Percentiles rank a stretch among this genome's conserved stretches.
These are phyloP conservation scores for Oryza nivara DNA, from an alignment of 176 grass and related monocot species.

Conservation along the genomic window DNA sequence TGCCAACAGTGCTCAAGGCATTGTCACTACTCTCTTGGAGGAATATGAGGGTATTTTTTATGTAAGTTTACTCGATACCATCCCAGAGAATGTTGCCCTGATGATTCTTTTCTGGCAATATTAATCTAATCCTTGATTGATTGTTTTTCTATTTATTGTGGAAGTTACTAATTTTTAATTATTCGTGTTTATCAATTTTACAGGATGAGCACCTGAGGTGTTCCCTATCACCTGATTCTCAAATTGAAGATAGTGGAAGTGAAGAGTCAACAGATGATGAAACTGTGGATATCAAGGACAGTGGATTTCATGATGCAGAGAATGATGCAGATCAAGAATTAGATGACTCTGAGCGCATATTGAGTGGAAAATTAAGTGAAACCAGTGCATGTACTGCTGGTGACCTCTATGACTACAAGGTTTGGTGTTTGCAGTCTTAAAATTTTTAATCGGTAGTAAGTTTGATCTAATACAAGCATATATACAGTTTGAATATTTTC, in stretches of 20 bases:
- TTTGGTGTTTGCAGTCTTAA: constrained; percentile 46
- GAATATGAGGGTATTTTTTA: constrained; percentile 91
- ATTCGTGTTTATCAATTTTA: constrained; percentile 42
- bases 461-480: not conserved
- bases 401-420: constrained; percentile 84
- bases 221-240: constrained; percentile 86
- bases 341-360: constrained; percentile 56
- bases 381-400: constrained; percentile 72
- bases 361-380: constrained; percentile 95
- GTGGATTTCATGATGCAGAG: constrained; percentile 95
- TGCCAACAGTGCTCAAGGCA: constrained; percentile 96
- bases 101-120: constrained; percentile 26
- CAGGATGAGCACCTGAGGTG: constrained; percentile 81
- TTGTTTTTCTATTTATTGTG: constrained; percentile 2
- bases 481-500: constrained; percentile 21
- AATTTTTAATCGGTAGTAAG: constrained; percentile 26
- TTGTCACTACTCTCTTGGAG: constrained; percentile 84
- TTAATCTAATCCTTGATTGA: constrained; percentile 11
- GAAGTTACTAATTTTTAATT: constrained; percentile 2
- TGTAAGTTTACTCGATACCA: constrained; percentile 62
- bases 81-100: constrained; percentile 9
- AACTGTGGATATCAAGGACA: constrained; percentile 71
- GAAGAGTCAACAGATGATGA: constrained; percentile 83
- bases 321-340: constrained; percentile 89
- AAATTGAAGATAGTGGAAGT: constrained; percentile 78